phyloP scores from a whole-genome alignment of 2,329 filamentous ascomycete genomes.

The Ceratocystis eucalypticola region DNA sequence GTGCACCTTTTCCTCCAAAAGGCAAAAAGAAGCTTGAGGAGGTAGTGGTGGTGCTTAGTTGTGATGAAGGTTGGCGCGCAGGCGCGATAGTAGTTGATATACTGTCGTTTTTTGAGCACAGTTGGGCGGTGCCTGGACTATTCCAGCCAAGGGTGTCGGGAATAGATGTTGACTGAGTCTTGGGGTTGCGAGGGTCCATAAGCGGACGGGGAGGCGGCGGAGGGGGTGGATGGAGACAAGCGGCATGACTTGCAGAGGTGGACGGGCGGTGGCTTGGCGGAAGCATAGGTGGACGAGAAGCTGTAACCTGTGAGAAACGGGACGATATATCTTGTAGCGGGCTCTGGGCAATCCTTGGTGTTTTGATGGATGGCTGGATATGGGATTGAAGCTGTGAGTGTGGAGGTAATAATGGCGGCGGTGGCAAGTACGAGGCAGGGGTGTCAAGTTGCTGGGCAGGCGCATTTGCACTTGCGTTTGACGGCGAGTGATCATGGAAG shows the following conservation, averaged over 20 bases:
- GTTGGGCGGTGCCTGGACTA: conserved; percentile 28
- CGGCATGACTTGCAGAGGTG: background rate
- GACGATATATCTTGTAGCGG: conserved; percentile 34
- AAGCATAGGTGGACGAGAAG: background rate
- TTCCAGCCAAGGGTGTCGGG: conserved; percentile 45
- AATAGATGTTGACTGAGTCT: conserved; percentile 31
- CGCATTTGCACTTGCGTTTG: background rate
- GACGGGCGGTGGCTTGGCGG: background rate
- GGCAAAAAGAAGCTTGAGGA: conserved; percentile 39
- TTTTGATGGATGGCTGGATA: conserved; percentile 28
- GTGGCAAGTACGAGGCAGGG: conserved; percentile 20
- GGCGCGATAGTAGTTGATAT: conserved; percentile 29
- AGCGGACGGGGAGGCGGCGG: background rate
- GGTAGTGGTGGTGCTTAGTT: conserved; percentile 38
- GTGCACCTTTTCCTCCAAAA: conserved; percentile 42
- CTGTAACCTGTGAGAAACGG: conserved; percentile 26
- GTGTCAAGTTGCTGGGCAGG: conserved; percentile 19
- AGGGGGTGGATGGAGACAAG: background rate
- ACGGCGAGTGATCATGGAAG: conserved; percentile 38
- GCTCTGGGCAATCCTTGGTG: conserved; percentile 21
- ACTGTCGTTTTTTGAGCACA: conserved; percentile 9
- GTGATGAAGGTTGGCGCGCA: conserved; percentile 40
- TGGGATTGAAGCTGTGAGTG: conserved; percentile 24
- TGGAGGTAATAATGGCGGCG: conserved; percentile 35
- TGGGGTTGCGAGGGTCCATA: conserved; percentile 22